Evolutionary conservation across 805 yeast genomes (phyloP).

Genomic region (Metschnikowia borealis): DNA sequence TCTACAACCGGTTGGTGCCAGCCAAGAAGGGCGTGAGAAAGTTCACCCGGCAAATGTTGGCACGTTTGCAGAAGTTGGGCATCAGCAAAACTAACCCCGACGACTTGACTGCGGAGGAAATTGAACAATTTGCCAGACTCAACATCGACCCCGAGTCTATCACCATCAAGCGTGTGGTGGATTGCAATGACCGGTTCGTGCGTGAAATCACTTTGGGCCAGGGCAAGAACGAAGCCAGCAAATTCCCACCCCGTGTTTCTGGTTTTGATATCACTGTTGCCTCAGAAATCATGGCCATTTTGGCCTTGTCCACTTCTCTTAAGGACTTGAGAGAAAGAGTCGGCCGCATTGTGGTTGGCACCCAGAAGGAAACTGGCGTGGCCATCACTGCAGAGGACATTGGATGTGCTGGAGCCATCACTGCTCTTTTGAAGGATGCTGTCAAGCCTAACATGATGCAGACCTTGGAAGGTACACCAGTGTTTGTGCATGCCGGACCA

Average conservation of each 20-base stretch:
- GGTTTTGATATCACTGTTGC: constrained; percentile 98
- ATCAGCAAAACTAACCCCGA: constrained; percentile 76
- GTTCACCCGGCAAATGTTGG: constrained; percentile 75
- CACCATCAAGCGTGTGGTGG: constrained; percentile 90
- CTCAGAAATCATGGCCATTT: constrained; percentile 91
- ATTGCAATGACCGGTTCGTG: constrained; percentile 86
- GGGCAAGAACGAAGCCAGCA: constrained; percentile 78
- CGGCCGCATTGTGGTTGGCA: constrained; percentile 86
- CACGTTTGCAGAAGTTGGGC: constrained; percentile 76
- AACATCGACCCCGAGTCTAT: constrained; percentile 88
- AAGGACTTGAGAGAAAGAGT: constrained; percentile 83
- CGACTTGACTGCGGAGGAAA: constrained; percentile 73
- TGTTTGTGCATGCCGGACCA: constrained; percentile 96
- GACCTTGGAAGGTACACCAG: constrained; percentile 96
- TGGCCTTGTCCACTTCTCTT: constrained; percentile 76
- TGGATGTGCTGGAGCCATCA: constrained; percentile 93
- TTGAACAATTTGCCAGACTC: constrained; percentile 69
- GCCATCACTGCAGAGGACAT: constrained; percentile 93
- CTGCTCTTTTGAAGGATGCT: constrained; percentile 93
- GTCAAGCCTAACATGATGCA: constrained; percentile 97
- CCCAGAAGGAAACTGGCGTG: constrained; percentile 59
- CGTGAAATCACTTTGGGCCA: constrained; percentile 87
- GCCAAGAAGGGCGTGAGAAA: constrained; percentile 73
- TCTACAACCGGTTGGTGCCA: constrained; percentile 84
- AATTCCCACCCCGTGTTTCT: constrained; percentile 76